Evolutionary conservation across 2,329 filamentous ascomycete genomes (phyloP).

Genomic region (Aspergillus tamarii): DNA sequence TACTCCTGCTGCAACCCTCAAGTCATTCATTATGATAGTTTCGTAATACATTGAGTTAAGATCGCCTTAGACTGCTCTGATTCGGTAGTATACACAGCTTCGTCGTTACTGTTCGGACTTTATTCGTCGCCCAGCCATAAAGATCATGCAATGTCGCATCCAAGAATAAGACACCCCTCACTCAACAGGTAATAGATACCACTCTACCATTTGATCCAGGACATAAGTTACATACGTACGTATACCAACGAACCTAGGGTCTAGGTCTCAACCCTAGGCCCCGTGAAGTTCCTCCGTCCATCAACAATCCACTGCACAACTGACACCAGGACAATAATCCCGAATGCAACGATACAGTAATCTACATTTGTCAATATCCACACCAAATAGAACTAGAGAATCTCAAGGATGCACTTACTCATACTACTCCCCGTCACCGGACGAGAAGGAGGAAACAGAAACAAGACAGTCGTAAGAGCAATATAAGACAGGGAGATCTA

Average conservation of each 20-base stretch:
- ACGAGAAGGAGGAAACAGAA: constrained; percentile 70
- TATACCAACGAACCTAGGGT: no score
- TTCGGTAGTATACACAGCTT: not conserved
- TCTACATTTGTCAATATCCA: constrained; percentile 22
- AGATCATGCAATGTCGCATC: not conserved
- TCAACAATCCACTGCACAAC: constrained; percentile 63
- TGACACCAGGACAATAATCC: constrained; percentile 60
- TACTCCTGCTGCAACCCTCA: not conserved
- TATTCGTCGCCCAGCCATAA: not conserved
- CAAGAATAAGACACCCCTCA: not conserved
- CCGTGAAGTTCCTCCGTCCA: constrained; percentile 62
- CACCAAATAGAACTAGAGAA: not conserved
- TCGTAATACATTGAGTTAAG: not conserved
- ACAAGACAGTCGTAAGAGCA: constrained; percentile 70
- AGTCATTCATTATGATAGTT: not conserved
- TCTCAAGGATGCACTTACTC: constrained; percentile 51
- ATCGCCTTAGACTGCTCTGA: no score
- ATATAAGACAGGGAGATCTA: constrained; percentile 62
- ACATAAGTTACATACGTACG: no score
- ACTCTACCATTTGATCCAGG: no score
- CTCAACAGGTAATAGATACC: not conserved
- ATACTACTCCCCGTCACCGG: constrained; percentile 69
- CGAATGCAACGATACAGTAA: constrained; percentile 56
- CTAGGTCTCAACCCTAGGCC: constrained; percentile 44
- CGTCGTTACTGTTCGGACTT: not conserved